phyloP scores from a whole-genome alignment of 306 rosid genomes.

The Trichosanthes truncata region DNA sequence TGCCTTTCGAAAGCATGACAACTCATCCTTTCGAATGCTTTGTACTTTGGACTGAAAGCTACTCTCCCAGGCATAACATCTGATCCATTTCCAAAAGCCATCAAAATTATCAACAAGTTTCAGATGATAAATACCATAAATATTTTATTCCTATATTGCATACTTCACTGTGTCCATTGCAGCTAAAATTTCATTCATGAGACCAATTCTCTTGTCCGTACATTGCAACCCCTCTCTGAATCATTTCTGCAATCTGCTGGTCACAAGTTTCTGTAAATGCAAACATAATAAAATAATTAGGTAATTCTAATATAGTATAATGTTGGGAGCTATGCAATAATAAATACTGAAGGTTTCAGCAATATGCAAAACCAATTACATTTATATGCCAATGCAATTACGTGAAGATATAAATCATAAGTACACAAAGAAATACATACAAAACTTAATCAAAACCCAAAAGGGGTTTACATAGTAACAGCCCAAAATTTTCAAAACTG shows the following conservation, averaged over 20 bases:
- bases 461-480: too few relatives aligned
- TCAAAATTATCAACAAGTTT: constrained; percentile 1
- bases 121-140: neutral
- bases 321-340: too few relatives aligned
- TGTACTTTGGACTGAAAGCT: constrained; percentile 81
- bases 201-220: constrained; percentile 96
- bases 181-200: constrained; percentile 93
- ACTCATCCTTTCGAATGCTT: constrained; percentile 57
- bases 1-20: constrained; percentile 79
- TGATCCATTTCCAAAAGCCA: constrained; percentile 28
- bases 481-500: too few relatives aligned
- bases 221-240: too few relatives aligned
- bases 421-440: too few relatives aligned
- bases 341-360: too few relatives aligned
- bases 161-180: constrained; percentile 98
- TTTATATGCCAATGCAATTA: too few relatives aligned
- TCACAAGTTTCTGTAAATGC: constrained; percentile 54
- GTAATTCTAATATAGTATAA: neutral
- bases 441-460: too few relatives aligned
- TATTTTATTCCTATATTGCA: constrained; percentile 12
- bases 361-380: too few relatives aligned
- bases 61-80: constrained; percentile 97
- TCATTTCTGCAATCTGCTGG: constrained; percentile 73
- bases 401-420: too few relatives aligned
- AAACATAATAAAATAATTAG: neutral